Evolutionary conservation across 2,329 filamentous ascomycete species (phyloP).

Genomic region (Colletotrichum costaricense): DNA sequence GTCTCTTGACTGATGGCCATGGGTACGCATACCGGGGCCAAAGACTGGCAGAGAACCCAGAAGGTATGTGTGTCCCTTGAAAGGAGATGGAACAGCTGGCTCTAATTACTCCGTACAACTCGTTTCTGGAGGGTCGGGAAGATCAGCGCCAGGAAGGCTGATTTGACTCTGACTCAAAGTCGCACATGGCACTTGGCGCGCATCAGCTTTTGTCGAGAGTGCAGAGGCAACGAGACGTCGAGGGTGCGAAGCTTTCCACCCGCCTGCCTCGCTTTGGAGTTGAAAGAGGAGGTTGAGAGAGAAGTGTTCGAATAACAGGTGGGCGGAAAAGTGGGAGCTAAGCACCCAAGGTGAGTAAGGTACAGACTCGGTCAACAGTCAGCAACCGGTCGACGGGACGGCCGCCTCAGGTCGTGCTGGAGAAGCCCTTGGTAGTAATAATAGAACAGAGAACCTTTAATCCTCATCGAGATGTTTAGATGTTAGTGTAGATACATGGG

Average conservation of each 20-base stretch:
- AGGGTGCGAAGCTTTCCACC: neutral
- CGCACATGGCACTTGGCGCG: neutral
- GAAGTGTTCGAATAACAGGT: neutral
- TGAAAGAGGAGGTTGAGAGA: neutral
- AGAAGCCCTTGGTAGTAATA: constrained; percentile 26
- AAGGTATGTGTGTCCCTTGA: neutral
- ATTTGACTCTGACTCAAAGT: neutral
- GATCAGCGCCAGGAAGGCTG: constrained; percentile 12
- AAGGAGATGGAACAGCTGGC: neutral
- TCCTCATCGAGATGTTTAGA: constrained; percentile 25
- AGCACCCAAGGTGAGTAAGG: too few relatives aligned
- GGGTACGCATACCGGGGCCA: neutral
- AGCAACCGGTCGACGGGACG: neutral
- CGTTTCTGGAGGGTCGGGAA: neutral
- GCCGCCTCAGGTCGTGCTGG: constrained; percentile 20
- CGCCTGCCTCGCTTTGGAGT: neutral
- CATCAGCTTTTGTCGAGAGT: neutral
- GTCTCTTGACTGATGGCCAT: neutral
- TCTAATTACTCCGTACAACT: neutral
- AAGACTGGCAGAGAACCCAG: neutral
- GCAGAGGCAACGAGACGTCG: neutral
- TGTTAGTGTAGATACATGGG: constrained; percentile 11
- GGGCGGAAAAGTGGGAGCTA: neutral
- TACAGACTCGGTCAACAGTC: constrained; percentile 18
- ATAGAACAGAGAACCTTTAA: neutral